Evolutionary conservation across 148 eudicot genomes (phyloP), one percentile per base, ranked within the genome.

Genomic region (Persicaria maculosa): DNA sequence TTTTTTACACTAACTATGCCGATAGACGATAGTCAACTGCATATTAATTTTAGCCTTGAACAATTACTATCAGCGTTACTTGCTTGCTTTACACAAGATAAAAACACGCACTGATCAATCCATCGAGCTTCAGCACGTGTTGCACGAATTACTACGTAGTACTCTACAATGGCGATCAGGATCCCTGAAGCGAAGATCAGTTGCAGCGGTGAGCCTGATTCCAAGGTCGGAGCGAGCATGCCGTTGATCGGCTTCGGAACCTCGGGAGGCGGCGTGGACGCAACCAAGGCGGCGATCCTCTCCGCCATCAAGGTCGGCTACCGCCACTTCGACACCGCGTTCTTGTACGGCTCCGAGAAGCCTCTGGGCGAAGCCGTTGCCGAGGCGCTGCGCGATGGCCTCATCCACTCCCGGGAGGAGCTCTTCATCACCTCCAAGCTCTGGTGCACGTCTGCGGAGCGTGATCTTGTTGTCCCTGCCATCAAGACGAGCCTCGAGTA

Each of bases 381-480:
- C 31, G 82, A 87, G 74, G 85, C 84, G 17, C 54, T 85, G 20
- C 36, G 55, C 0, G 75, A 53, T 40, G 85, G 88, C 2, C 72
- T 85, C 43, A 71, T 87, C 17, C 71, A 77, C 16, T 85, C 86
- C 0, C 79, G 90, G 4, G 79, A 78, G 11, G 90, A 85, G 50
- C 77, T 87, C 7, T 83, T 87, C 54, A 75, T 87, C 77, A 85
- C 88, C 44, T 81, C 88, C 20, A 87, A 87, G 82, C 77, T 87
- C 10, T 85, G 90, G 88, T 81, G 85, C 72, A 80, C 78, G 52
- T 82, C 75, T 75, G 88, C 84, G 12, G 84, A 87, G 64, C 78
- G 79, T 22, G 57, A 72, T 44, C 83, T 72, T 9, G 78, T 84
- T 45, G 19, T 82, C 8, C 83, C 81, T 15, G 86, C 87, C 16